phyloP scores from a whole-genome alignment of 2,329 filamentous ascomycete species.

The Beauveria brongniartii region DNA sequence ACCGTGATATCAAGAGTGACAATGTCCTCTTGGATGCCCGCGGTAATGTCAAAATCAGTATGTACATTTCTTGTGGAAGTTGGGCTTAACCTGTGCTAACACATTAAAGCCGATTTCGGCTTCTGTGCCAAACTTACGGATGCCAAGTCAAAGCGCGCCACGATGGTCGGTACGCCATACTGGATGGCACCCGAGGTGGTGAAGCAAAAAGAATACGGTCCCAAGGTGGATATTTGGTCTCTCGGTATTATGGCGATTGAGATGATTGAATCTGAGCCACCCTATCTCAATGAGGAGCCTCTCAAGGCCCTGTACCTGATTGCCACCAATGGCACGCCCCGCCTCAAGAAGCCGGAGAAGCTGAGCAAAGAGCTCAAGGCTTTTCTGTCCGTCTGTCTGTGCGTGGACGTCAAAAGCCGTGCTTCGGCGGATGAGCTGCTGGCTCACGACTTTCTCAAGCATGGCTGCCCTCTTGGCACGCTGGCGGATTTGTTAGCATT shows the following conservation, averaged over 20 bases:
- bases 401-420: slow-evolving; percentile 90
- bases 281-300: slow-evolving; percentile 95
- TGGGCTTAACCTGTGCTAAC: slow-evolving; percentile 23
- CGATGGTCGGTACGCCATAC: slow-evolving; percentile 98
- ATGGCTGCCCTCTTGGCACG: slow-evolving; percentile 75
- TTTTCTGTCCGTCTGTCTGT: slow-evolving; percentile 92
- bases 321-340: slow-evolving; percentile 92
- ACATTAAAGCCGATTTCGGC: slow-evolving; percentile 79
- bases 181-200: slow-evolving; percentile 99
- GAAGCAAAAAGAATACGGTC: slow-evolving; percentile 97
- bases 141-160: slow-evolving; percentile 91
- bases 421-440: slow-evolving; percentile 87
- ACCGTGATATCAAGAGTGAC: slow-evolving; percentile 98
- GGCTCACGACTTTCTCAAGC: slow-evolving; percentile 88
- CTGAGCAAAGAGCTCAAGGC: slow-evolving; percentile 96
- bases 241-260: slow-evolving; percentile 99
- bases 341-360: slow-evolving; percentile 97
- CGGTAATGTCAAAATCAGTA: slow-evolving; percentile 96
- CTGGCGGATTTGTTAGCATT: slow-evolving; percentile 83
- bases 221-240: slow-evolving; percentile 98
- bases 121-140: slow-evolving; percentile 99
- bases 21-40: slow-evolving; percentile 91
- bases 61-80: slow-evolving; percentile 28
- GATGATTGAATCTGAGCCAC: slow-evolving; percentile 98
- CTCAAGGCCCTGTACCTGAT: slow-evolving; percentile 96